Evolutionary conservation across 345 rosid species (phyloP), one percentile per base, ranked within the genome.

Genomic region (Populus nigra): DNA sequence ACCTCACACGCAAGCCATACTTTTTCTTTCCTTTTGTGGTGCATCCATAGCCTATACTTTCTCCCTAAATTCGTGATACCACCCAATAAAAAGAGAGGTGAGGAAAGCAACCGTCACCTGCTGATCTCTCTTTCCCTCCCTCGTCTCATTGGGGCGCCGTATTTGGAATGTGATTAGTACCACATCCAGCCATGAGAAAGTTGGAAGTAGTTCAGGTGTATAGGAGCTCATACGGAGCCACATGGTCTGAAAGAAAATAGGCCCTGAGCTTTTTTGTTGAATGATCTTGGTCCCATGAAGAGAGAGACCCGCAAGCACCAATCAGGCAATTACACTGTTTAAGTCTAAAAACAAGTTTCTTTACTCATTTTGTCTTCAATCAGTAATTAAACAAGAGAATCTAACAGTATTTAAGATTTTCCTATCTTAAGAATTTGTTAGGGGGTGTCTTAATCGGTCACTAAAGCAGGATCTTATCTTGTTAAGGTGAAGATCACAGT

Each of bases 1-100:
- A 20, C 85, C 80, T 79, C 78, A 63, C 85, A 77, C 77, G 81
- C 79, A 87, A 79, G 31, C 79, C 76, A 76, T 45, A 77, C 78
- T 71, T 79, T 74, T 76, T 57, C 33, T 59, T 78, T 45, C 74
- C 65, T 59, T 73, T 69, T n/a, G 38, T 71, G 59, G 71, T 50
- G 75, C 72, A 18, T 69, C n/a, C 77, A 72, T 18, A 27, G 53
- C 61, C 57, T 79, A 63, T 81, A 15, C 45, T n/a, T 59, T 77
- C 68, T 59, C 43, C 15, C 35, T 17, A 47, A 62, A 74, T 66
- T 71, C 69, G 69, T 43, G 25, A 65, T 43, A 55, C 76, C 77
- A 55, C 75, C 74, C 62, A 77, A 65, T 23, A 39, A 53, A 81
- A 25, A 50, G 43, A 71, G 55, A 17, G 41, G 49, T 15, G 53